Evolutionary conservation across 2,329 filamentous ascomycete species (phyloP), one percentile per base, ranked within the genome.

Genomic region (Colletotrichum spinosum): DNA sequence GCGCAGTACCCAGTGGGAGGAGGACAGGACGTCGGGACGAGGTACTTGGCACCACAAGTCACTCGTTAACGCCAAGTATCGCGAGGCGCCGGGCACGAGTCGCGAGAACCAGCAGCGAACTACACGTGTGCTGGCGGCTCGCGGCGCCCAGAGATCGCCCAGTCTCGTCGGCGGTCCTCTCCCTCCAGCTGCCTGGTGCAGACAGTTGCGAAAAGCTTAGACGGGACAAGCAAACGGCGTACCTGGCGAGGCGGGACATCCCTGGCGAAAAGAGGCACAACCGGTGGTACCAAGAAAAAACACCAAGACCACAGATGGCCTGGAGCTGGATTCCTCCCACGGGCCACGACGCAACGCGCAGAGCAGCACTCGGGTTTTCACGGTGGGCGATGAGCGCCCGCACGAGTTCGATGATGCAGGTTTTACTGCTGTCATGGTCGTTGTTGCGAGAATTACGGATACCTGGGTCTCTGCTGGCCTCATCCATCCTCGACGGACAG

Each of bases 281-380:
- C 56, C 46, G 25, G 63, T 57, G 62, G 48, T 57, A 63, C 63
- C 63, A 62, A 66, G 63, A 63, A 62, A 66, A 65, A 66, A 66
- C 63, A 65, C 62, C 63, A 66, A 66, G 63, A 57, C 52, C 25
- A 25, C 25, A 25, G 37, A 42, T 51, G 58, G 57, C 51, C 46
- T n/a, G 39, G 42, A 9, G 13, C 38, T 46, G 35, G 51, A 45
- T 52, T 65, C 51, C 57, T 60, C 49, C 49, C 41, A 15, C n/a
- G 39, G 44, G 52, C 58, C 33, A 48, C 35, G 42, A 10, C 3
- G 42, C 15, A 17, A 2, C 15, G 15, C 15, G 15, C 15, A 17
- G 15, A 17, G 15, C 15, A 17, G 15, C 15, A 17, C 15, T 17
- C 15, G 15, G 15, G 15, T 17, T 17, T 17, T 17, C 15, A 2